These are phyloP conservation scores for Saturnispora sekii DNA, from an alignment of 805 yeast genomes.

Conservation along the genomic window DNA sequence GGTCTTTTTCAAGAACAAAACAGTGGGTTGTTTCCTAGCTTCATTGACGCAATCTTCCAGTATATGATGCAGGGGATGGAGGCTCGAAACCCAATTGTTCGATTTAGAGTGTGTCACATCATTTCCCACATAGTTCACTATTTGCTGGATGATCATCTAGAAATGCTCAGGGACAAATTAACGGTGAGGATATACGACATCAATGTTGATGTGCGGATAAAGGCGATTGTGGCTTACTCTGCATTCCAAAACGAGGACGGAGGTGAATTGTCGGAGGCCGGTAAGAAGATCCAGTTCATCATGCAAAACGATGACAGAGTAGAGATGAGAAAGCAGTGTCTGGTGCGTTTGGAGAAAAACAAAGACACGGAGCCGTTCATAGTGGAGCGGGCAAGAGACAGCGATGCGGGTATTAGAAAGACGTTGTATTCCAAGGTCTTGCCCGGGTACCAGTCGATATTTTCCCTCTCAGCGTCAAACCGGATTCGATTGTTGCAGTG, in stretches of 20 bases:
- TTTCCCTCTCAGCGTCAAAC: conserved; percentile 38
- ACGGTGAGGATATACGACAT: conserved; percentile 59
- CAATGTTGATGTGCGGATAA: conserved; percentile 72
- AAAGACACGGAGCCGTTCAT: conserved; percentile 44
- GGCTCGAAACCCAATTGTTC: conserved; percentile 64
- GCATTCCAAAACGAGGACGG: conserved; percentile 58
- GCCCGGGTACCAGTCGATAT: conserved; percentile 55
- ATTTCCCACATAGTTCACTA: conserved; percentile 62
- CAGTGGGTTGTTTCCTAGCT: conserved; percentile 34
- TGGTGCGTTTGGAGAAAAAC: conserved; percentile 57
- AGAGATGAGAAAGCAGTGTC: conserved; percentile 81
- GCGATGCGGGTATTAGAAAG: conserved; percentile 60
- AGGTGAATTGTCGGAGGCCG: conserved; percentile 35
- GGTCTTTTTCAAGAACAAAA: conserved; percentile 17
- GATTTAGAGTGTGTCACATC: conserved; percentile 72
- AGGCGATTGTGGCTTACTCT: conserved; percentile 72
- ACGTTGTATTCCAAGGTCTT: conserved; percentile 59
- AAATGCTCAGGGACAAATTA: conserved; percentile 50
- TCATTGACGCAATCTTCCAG: conserved; percentile 50
- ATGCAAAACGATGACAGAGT: conserved; percentile 74
- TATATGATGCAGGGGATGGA: conserved; percentile 73
- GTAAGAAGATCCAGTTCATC: conserved; percentile 37
- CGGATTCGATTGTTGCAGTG: conserved; percentile 65
- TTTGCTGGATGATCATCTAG: conserved; percentile 62
- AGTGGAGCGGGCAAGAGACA: conserved; percentile 77